Percentiles rank a stretch among this genome's conserved stretches.
Evolutionary conservation across 2,329 filamentous ascomycete species (phyloP).

Genomic region (Aureobasidium namibiae): DNA sequence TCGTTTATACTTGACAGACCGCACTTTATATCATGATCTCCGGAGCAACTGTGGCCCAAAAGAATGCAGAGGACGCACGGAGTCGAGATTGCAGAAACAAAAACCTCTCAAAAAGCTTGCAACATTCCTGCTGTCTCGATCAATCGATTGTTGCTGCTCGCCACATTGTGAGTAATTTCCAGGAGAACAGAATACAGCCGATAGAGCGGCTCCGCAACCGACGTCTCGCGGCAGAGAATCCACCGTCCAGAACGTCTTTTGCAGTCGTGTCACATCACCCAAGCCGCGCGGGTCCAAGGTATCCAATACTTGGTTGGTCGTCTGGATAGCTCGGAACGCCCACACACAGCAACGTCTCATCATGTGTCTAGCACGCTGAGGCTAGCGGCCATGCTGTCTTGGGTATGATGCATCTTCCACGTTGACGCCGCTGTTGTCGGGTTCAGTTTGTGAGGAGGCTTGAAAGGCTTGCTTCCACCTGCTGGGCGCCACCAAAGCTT

Average conservation of each 20-base stretch:
- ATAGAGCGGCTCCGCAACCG: neutral
- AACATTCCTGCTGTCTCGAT: neutral
- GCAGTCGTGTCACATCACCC: constrained; percentile 5
- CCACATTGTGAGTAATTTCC: neutral
- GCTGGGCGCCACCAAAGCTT: constrained; percentile 3
- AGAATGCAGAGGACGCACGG: neutral
- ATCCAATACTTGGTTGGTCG: neutral
- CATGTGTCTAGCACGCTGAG: neutral
- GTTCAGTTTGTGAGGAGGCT: neutral
- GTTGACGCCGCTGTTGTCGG: neutral
- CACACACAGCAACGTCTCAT: neutral
- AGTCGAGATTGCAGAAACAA: neutral
- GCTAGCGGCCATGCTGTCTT: neutral
- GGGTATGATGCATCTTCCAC: neutral
- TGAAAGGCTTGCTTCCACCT: neutral
- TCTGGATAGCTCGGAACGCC: neutral
- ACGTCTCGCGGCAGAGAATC: neutral
- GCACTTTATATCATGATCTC: too few species aligned
- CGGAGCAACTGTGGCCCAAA: too few species aligned
- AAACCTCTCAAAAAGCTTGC: neutral
- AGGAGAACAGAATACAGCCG: neutral
- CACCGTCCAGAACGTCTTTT: neutral
- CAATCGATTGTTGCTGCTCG: neutral
- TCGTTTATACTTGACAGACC: too few species aligned
- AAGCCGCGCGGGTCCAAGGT: constrained; percentile 1